Percentiles rank a stretch among this genome's conserved stretches.
These are phyloP conservation scores for Malassezia nana DNA, from an alignment of 1,284 basidiomycete species.

Conservation along the genomic window DNA sequence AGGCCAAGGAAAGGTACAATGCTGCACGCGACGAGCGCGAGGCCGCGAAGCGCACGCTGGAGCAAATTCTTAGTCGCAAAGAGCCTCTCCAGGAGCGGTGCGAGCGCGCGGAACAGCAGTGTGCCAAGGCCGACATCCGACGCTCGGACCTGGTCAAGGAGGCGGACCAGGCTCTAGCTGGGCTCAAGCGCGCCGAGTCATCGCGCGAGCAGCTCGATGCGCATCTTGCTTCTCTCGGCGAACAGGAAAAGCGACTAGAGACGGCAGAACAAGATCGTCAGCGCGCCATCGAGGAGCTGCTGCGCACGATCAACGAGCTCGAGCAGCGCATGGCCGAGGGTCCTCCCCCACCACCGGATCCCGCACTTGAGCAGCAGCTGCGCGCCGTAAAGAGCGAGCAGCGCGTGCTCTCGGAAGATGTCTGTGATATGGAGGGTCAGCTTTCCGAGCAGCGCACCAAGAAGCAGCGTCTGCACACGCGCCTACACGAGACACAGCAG, in stretches of 20 bases:
- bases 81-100: conserved; percentile 7
- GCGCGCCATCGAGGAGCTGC: conserved; percentile 19
- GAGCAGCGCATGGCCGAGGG: conserved; percentile 17
- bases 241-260: conserved; percentile 21
- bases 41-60: conserved; percentile 9
- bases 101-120: conserved; percentile 15
- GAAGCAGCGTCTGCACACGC: conserved; percentile 9
- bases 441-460: neutral
- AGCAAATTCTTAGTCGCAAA: neutral
- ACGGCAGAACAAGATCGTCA: conserved; percentile 24
- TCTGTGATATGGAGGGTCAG: conserved; percentile 18
- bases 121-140: conserved; percentile 17
- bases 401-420: conserved; percentile 18
- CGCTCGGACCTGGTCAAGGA: conserved; percentile 7
- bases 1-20: conserved; percentile 21
- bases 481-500: conserved; percentile 19
- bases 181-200: conserved; percentile 12
- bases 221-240: conserved; percentile 20
- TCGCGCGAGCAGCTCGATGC: conserved; percentile 20
- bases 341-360: conserved; percentile 19
- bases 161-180: conserved; percentile 16
- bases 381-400: conserved; percentile 14
- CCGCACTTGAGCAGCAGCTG: conserved; percentile 15
- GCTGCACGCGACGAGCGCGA: conserved; percentile 12
- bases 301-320: conserved; percentile 21